A percentile compares a stretch with the other conserved stretches of the same genome.
Conservation (phyloP, 1,139 yeast genomes). For the Zygosaccharomyces pseudobailii region DNA sequence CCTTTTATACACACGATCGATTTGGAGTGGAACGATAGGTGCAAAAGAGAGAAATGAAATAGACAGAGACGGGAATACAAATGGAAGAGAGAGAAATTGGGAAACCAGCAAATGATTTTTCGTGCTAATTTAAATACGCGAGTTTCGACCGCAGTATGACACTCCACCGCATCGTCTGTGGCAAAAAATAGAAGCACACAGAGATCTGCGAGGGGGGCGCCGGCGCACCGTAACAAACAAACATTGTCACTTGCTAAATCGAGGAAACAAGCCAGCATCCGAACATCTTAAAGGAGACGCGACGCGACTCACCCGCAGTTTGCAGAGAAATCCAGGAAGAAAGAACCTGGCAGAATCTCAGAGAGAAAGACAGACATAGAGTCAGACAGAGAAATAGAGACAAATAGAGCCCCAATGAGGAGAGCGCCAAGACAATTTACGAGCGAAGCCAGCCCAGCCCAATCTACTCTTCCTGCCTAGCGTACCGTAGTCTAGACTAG, state of each 20-base stretch:
- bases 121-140: constrained; percentile 3
- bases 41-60: not conserved
- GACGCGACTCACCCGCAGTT: not conserved
- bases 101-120: not conserved
- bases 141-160: not conserved
- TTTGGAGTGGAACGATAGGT: not conserved
- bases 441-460: no score
- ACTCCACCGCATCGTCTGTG: not conserved
- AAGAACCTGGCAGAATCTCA: no score
- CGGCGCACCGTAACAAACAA: not conserved
- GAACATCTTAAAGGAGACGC: not conserved
- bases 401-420: not conserved
- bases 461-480: no score
- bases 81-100: not conserved
- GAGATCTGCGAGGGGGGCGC: not conserved
- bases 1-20: not conserved
- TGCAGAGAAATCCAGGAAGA: no score
- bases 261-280: not conserved
- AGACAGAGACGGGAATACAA: not conserved
- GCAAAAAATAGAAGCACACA: not conserved
- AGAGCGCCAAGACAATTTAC: no score
- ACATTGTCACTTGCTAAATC: not conserved
- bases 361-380: no score
- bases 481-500: no score
- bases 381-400: not conserved